phyloP scores from a whole-genome alignment of 2,329 filamentous ascomycete genomes.

The Atkinsonella texensis region DNA sequence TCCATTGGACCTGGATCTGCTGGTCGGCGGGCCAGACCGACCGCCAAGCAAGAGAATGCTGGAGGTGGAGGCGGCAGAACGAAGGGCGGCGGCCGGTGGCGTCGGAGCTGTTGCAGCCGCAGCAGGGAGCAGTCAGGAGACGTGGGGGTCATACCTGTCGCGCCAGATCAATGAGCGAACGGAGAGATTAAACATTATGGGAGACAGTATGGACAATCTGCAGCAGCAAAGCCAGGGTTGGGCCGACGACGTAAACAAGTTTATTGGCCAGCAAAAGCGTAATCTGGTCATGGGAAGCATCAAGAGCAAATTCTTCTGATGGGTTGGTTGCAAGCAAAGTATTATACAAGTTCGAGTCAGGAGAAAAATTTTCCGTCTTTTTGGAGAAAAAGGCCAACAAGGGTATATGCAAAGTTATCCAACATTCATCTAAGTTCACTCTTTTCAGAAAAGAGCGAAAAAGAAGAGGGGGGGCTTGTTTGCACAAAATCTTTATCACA shows the following conservation, averaged over 20 bases:
- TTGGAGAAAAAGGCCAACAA: neutral
- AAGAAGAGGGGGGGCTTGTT: neutral
- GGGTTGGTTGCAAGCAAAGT: neutral
- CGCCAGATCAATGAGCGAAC: conserved; percentile 83
- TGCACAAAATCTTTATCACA: conserved; percentile 2
- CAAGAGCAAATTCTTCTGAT: conserved; percentile 43
- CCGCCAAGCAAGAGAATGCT: conserved; percentile 84
- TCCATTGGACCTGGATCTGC: conserved; percentile 72
- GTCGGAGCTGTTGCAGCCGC: conserved; percentile 15
- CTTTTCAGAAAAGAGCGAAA: neutral
- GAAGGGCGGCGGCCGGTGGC: conserved; percentile 39
- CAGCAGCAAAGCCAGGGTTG: conserved; percentile 72
- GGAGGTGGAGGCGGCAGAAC: conserved; percentile 64
- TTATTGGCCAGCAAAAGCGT: conserved; percentile 74
- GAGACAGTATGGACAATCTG: conserved; percentile 73
- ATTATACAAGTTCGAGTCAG: too few species aligned
- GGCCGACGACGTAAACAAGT: conserved; percentile 82
- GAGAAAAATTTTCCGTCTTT: neutral
- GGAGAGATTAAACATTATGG: conserved; percentile 71
- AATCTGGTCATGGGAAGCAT: conserved; percentile 64
- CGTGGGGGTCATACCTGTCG: conserved; percentile 69
- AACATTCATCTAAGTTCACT: neutral
- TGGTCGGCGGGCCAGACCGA: conserved; percentile 81
- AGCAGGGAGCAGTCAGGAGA: conserved; percentile 35
- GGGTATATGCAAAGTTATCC: too few species aligned